These are phyloP conservation scores for Aspergillus cristatus DNA, from an alignment of 495 filamentous ascomycete species.

Conservation along the genomic window DNA sequence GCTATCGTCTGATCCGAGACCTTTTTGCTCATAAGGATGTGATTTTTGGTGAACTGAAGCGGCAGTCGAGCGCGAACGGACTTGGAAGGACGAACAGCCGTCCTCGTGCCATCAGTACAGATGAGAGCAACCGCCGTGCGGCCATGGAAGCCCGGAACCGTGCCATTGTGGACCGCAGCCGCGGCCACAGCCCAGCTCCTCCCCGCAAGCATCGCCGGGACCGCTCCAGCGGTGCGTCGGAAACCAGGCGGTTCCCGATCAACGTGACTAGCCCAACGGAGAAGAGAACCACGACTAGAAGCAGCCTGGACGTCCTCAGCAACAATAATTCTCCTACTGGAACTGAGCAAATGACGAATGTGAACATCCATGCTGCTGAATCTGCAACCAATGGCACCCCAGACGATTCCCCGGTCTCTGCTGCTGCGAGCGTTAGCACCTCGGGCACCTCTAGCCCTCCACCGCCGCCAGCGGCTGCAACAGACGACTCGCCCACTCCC, in stretches of 20 bases:
- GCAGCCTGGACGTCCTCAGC: slow-evolving; percentile 56
- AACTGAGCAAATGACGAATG: slow-evolving; percentile 19
- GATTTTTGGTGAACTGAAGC: slow-evolving; percentile 95
- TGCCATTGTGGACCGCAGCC: slow-evolving; percentile 65
- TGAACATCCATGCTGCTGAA: slow-evolving; percentile 21
- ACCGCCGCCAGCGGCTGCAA: slow-evolving; percentile 21
- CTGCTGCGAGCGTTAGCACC: slow-evolving; percentile 20
- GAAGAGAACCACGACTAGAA: slow-evolving; percentile 37
- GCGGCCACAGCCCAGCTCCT: slow-evolving; percentile 67
- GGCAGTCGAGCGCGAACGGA: slow-evolving; percentile 59
- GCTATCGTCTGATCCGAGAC: slow-evolving; percentile 85
- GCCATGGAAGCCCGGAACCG: slow-evolving; percentile 87
- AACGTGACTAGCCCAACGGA: slow-evolving; percentile 51
- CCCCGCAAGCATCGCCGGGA: slow-evolving; percentile 61
- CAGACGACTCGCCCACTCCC: slow-evolving; percentile 31
- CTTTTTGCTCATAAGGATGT: slow-evolving; percentile 87
- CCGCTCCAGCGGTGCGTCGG: slow-evolving; percentile 62
- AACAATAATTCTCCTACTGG: slow-evolving; percentile 20
- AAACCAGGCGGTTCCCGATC: slow-evolving; percentile 78
- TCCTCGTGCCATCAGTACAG: slow-evolving; percentile 83
- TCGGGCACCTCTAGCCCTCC: slow-evolving; percentile 28
- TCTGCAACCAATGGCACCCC: slow-evolving; percentile 28
- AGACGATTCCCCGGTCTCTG: slow-evolving; percentile 25
- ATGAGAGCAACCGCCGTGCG: slow-evolving; percentile 90
- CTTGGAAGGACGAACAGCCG: slow-evolving; percentile 33